A percentile compares a stretch with the other conserved stretches of the same genome.
These are phyloP conservation scores for Monosporascus sp. DNA, from an alignment of 2,329 filamentous ascomycete genomes.

Conservation along the genomic window DNA sequence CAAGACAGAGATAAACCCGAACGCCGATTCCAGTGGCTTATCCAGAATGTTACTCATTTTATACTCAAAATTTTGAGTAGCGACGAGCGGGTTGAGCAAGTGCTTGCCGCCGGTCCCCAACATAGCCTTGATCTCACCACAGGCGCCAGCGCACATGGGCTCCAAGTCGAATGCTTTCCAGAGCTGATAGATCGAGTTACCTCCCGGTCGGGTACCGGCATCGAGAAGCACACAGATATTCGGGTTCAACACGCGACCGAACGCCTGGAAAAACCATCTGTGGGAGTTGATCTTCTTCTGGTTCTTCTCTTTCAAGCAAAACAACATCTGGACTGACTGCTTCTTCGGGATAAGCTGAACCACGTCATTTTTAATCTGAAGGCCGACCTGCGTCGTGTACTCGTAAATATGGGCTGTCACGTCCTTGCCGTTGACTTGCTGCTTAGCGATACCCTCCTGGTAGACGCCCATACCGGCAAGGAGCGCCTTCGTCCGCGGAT, in stretches of 20 bases:
- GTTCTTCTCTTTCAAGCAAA: slow-evolving; percentile 99
- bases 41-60: slow-evolving; percentile 99
- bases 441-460: slow-evolving; percentile 97
- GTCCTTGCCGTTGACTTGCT: slow-evolving; percentile 93
- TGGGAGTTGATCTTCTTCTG: slow-evolving; percentile 99
- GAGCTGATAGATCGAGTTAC: slow-evolving; percentile 91
- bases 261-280: slow-evolving; percentile 98
- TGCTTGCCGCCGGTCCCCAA: slow-evolving; percentile 81
- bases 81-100: slow-evolving; percentile 88
- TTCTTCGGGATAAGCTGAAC: slow-evolving; percentile 80
- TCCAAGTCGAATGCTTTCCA: slow-evolving; percentile 99
- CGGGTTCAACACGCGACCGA: slow-evolving; percentile 84
- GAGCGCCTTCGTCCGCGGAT: slow-evolving; percentile 81
- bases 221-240: slow-evolving; percentile 97
- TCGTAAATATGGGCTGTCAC: slow-evolving; percentile 98
- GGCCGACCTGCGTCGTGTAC: slow-evolving; percentile 80
- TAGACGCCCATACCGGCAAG: slow-evolving; percentile 93
- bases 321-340: slow-evolving; percentile 92
- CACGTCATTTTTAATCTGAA: slow-evolving; percentile 85
- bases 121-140: slow-evolving; percentile 96
- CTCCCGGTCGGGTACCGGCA: slow-evolving; percentile 90
- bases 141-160: slow-evolving; percentile 95
- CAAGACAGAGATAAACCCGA: slow-evolving; percentile 96
- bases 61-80: slow-evolving; percentile 98
- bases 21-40: slow-evolving; percentile 94